A percentile compares a stretch with the other conserved stretches of the same genome.
Evolutionary conservation across 2,329 filamentous ascomycete genomes (phyloP).

Genomic region (Trichoderma simmonsii): DNA sequence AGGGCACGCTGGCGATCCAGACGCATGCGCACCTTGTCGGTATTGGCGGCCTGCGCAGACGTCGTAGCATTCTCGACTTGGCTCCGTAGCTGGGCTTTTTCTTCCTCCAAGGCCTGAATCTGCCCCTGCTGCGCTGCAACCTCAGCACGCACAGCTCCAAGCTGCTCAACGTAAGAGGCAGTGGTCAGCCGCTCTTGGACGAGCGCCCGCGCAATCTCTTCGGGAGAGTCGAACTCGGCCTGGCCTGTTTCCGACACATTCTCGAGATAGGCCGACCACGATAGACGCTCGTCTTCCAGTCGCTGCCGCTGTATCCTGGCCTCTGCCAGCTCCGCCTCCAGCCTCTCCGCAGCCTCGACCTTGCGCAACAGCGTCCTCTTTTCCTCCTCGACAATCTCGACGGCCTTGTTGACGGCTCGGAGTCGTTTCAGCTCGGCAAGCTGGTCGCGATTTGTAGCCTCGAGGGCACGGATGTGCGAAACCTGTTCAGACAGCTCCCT

Average conservation of each 20-base stretch:
- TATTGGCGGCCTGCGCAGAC: conserved; percentile 12
- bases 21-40: conserved; percentile 52
- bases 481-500: conserved; percentile 89
- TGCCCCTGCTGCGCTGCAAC: conserved; percentile 71
- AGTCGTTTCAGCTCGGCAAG: conserved; percentile 75
- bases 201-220: conserved; percentile 79
- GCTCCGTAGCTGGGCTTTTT: conserved; percentile 60
- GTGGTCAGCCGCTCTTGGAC: conserved; percentile 78
- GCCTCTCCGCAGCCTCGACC: conserved; percentile 67
- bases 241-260: conserved; percentile 58
- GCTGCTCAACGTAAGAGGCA: conserved; percentile 72
- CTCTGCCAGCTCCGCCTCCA: conserved; percentile 76
- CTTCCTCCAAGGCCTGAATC: conserved; percentile 68
- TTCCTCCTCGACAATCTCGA: conserved; percentile 93
- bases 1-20: conserved; percentile 83
- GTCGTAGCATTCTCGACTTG: conserved; percentile 61
- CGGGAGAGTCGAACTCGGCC: conserved; percentile 83
- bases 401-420: conserved; percentile 77
- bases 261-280: conserved; percentile 84
- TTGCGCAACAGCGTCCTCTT: conserved; percentile 79
- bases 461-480: conserved; percentile 80
- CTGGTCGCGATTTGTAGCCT: conserved; percentile 77
- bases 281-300: conserved; percentile 80
- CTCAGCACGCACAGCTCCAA: conserved; percentile 78
- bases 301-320: conserved; percentile 78